Evolutionary conservation across 805 yeast species (phyloP).

Genomic region (Huiozyma sinensis): DNA sequence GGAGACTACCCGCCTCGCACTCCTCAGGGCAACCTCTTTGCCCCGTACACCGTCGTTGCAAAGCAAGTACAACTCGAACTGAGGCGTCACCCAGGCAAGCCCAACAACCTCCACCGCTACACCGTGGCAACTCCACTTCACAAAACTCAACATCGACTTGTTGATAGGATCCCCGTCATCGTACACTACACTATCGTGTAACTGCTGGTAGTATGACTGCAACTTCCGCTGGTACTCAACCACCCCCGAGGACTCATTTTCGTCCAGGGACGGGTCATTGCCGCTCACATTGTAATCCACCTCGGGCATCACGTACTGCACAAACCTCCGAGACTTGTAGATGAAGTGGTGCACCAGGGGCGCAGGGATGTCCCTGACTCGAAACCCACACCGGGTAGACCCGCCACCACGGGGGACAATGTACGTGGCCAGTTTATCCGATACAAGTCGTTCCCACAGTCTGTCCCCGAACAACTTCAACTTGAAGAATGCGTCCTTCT

Average conservation of each 20-base stretch:
- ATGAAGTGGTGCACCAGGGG: conserved; percentile 65
- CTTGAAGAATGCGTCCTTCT: conserved; percentile 68
- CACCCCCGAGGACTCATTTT: background rate
- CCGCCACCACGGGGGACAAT: conserved; percentile 26
- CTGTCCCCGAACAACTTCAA: conserved; percentile 51
- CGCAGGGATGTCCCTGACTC: conserved; percentile 44
- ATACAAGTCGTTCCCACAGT: conserved; percentile 35
- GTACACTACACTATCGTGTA: conserved; percentile 16
- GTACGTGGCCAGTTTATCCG: conserved; percentile 29
- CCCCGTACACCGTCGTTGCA: conserved; percentile 43
- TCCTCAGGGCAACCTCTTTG: conserved; percentile 43
- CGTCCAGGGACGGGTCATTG: background rate
- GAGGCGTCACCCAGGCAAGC: conserved; percentile 45
- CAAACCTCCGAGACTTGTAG: conserved; percentile 56
- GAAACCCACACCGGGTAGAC: conserved; percentile 13
- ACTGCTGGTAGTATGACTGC: conserved; percentile 20
- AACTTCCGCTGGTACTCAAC: conserved; percentile 14
- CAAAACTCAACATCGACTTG: conserved; percentile 37
- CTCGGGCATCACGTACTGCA: conserved; percentile 35
- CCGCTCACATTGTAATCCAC: conserved; percentile 9
- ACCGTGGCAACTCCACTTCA: conserved; percentile 29
- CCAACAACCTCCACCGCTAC: conserved; percentile 28
- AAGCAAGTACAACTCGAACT: conserved; percentile 52
- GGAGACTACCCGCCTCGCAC: conserved; percentile 52
- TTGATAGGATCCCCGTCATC: conserved; percentile 22